phyloP scores from a whole-genome alignment of 1,284 basidiomycete genomes.

The Ustilago xerochloae region DNA sequence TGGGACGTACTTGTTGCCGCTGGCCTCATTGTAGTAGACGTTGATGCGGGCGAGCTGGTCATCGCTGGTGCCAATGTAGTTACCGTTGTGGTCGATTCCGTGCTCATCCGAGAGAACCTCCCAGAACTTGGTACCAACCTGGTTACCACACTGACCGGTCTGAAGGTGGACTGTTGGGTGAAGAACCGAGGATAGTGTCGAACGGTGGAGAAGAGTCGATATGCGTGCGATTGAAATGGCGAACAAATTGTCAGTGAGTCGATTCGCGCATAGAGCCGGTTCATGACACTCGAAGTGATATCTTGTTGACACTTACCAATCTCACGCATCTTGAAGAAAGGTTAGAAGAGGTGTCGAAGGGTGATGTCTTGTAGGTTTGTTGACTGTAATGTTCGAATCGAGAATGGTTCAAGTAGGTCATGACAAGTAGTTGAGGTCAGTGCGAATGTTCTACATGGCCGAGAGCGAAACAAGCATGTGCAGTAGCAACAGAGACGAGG shows the following conservation, averaged over 20 bases:
- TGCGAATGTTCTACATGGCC: not conserved
- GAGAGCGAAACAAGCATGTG: not conserved
- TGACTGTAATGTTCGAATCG: slow-evolving; percentile 5
- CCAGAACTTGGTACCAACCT: slow-evolving; percentile 90
- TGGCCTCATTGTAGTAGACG: slow-evolving; percentile 68
- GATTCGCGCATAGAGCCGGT: too few relatives aligned
- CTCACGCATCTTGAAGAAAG: slow-evolving; percentile 52
- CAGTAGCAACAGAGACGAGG: too few relatives aligned
- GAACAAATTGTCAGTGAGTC: not conserved
- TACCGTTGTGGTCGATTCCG: slow-evolving; percentile 88
- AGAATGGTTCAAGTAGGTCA: not conserved
- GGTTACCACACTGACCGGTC: slow-evolving; percentile 69
- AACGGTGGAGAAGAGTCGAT: not conserved
- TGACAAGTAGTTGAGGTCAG: slow-evolving; percentile 2
- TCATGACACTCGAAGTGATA: too few relatives aligned
- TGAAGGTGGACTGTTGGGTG: slow-evolving; percentile 63
- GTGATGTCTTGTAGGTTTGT: slow-evolving; percentile 17
- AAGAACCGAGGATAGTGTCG: not conserved
- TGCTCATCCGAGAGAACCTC: slow-evolving; percentile 96
- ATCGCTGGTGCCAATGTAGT: slow-evolving; percentile 89
- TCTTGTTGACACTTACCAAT: slow-evolving; percentile 58
- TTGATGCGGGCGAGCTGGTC: slow-evolving; percentile 96
- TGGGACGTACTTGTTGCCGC: slow-evolving; percentile 83
- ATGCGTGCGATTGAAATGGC: not conserved
- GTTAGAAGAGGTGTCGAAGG: slow-evolving; percentile 25